Evolutionary conservation across 441 rosid species (phyloP), one percentile per base, ranked within the genome.

Genomic region (Cnidoscolus chayamansa): DNA sequence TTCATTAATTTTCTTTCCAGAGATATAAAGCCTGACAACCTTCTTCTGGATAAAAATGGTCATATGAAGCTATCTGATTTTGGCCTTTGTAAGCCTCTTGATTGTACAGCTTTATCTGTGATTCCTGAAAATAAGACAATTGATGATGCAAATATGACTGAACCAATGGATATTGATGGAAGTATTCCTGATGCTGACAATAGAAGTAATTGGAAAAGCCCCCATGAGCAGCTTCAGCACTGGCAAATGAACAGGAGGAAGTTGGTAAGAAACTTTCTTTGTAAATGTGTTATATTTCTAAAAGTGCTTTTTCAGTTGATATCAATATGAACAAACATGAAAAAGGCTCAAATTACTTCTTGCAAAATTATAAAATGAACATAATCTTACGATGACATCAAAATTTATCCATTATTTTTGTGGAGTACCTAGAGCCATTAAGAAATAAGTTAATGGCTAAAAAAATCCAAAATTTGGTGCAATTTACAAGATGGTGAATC

Each of bases 211-310:
- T 94, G 96, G 96, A 93, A 85, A 80, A 94, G 91, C 80, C 89
- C 93, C 60, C 88, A 79, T 47, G 97, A 94, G 81, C 98, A 92
- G 84, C 93, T 92, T 85, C 97, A 92, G 82, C 98, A 94, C 72
- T 94, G 98, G 98, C 97, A 94, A 85, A 90, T 94, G 88, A 94
- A 94, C 83, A 86, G 98, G 80, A 89, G 98, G 81, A 94, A 87
- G 77, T 81, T 94, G 86, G 98, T 94, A 85, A 35, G 86, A 37
- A 54, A 43, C 78, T 68, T 77, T 64, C 53, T 66, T 43, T 19
- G 50, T 19, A 32, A 59, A 56, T 65, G 11, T 72, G 16, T 31
- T 70, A 31, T 60, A 62, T 12, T 65, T 63, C 50, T 51, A 0
- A 15, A 64, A 25, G 60, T 65, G 43, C 54, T 20, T 61, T 50